Conservation (phyloP, 2,329 filamentous ascomycete genomes). For the Penicillium sumatraense region DNA sequence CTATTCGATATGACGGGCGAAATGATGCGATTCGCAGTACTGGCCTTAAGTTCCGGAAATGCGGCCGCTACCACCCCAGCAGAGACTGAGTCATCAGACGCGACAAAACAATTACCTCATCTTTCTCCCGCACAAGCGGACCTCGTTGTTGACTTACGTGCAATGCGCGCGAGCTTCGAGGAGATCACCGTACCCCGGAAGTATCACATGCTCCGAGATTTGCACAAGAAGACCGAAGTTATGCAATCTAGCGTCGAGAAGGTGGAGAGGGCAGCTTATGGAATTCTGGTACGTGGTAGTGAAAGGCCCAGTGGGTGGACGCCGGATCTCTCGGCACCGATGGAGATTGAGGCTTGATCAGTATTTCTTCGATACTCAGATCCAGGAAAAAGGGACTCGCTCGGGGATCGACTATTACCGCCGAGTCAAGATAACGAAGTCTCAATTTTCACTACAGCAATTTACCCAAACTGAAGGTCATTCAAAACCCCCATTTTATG, state of each 20-base stretch:
- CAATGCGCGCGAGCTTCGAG: slow-evolving; percentile 77
- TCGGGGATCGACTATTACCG: no score
- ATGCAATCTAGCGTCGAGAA: slow-evolving; percentile 91
- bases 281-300: slow-evolving; percentile 81
- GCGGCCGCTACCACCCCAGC: slow-evolving; percentile 42
- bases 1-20: slow-evolving; percentile 94
- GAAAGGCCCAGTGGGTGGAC: slow-evolving; percentile 93
- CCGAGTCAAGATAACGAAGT: no score
- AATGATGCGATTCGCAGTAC: slow-evolving; percentile 95
- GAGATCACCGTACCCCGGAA: slow-evolving; percentile 62
- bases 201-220: slow-evolving; percentile 63
- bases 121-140: slow-evolving; percentile 54
- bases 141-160: slow-evolving; percentile 82
- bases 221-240: slow-evolving; percentile 79
- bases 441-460: no score
- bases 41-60: slow-evolving; percentile 77
- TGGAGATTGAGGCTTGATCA: slow-evolving; percentile 31
- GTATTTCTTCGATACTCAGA: no score
- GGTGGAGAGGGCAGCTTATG: slow-evolving; percentile 89
- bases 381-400: no score
- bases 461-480: no score
- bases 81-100: background rate
- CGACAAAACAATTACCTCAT: slow-evolving; percentile 21
- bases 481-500: no score
- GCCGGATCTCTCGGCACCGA: slow-evolving; percentile 67